Conservation (phyloP, 345 rosid genomes). For the Boechera stricta region DNA sequence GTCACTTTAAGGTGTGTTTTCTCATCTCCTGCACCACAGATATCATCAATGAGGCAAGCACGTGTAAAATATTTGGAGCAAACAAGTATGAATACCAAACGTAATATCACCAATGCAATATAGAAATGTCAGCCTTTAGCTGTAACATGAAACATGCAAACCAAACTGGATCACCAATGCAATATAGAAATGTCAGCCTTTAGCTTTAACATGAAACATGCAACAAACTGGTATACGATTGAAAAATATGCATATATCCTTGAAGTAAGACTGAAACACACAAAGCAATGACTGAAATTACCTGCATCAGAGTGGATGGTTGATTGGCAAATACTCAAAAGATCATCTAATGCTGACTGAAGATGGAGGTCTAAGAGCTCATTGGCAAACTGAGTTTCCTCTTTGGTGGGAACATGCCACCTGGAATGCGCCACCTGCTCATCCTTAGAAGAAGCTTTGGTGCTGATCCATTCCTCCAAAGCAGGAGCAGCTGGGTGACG, state of each 20-base stretch:
- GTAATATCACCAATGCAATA: conserved; percentile 25
- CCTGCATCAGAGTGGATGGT: conserved; percentile 87
- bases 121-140: conserved; percentile 29
- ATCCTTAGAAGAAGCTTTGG: conserved; percentile 70
- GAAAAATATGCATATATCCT: not conserved
- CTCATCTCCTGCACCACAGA: conserved; percentile 79
- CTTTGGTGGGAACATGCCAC: conserved; percentile 90
- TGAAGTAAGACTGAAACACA: conserved; percentile 29
- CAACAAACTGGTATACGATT: conserved; percentile 11
- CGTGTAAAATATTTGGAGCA: conserved; percentile 32
- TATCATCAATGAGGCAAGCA: conserved; percentile 35
- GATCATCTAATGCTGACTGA: conserved; percentile 85
- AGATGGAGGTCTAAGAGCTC: conserved; percentile 91
- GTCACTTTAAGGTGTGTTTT: conserved; percentile 98
- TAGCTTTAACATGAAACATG: conserved; percentile 25
- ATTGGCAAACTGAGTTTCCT: conserved; percentile 94
- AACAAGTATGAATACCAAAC: conserved; percentile 14
- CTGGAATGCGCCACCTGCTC: conserved; percentile 58
- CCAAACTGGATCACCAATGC: conserved; percentile 22
- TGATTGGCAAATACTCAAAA: conserved; percentile 75
- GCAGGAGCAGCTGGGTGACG: conserved; percentile 80
- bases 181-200: conserved; percentile 31
- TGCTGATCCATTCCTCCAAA: conserved; percentile 94
- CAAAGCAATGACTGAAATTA: conserved; percentile 39
- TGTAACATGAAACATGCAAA: conserved; percentile 25